A percentile compares a stretch with the other conserved stretches of the same genome.
Conservation (phyloP, 306 rosid species). For the cucumber (Cucumis sativus) region DNA sequence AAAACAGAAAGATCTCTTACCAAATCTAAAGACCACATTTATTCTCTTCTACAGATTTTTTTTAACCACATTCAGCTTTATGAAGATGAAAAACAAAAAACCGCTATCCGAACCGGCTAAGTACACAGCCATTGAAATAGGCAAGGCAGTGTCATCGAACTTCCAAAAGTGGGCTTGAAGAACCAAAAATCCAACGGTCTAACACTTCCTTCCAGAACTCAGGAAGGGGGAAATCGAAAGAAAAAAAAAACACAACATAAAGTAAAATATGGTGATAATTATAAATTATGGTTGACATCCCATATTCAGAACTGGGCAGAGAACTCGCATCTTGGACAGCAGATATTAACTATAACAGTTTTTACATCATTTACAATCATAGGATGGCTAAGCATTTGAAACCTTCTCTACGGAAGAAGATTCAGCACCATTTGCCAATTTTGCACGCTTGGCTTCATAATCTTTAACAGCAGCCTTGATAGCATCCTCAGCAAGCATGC, state of each 20-base stretch:
- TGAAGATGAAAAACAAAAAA: neutral
- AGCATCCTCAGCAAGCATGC: slow-evolving; percentile 99
- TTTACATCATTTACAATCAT: slow-evolving; percentile 7
- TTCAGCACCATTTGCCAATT: slow-evolving; percentile 11
- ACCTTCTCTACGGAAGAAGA: slow-evolving; percentile 24
- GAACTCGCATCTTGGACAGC: neutral
- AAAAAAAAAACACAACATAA: neutral
- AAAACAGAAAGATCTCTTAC: neutral
- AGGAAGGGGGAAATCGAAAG: neutral
- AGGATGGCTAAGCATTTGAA: neutral
- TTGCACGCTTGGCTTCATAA: slow-evolving; percentile 48
- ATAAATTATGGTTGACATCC: neutral
- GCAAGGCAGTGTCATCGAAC: neutral
- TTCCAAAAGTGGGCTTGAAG: neutral
- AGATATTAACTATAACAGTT: neutral
- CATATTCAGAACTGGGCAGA: neutral
- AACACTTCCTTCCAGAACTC: neutral
- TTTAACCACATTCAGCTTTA: neutral
- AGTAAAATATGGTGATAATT: neutral
- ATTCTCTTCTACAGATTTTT: neutral
- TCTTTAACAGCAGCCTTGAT: slow-evolving; percentile 97
- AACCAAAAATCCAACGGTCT: neutral
- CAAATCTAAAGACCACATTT: neutral
- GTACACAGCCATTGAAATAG: neutral
- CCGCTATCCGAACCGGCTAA: neutral